Evolutionary conservation across 2,329 filamentous ascomycete species (phyloP), one percentile per base, ranked within the genome.

Genomic region (Arthrobotrys conoides): DNA sequence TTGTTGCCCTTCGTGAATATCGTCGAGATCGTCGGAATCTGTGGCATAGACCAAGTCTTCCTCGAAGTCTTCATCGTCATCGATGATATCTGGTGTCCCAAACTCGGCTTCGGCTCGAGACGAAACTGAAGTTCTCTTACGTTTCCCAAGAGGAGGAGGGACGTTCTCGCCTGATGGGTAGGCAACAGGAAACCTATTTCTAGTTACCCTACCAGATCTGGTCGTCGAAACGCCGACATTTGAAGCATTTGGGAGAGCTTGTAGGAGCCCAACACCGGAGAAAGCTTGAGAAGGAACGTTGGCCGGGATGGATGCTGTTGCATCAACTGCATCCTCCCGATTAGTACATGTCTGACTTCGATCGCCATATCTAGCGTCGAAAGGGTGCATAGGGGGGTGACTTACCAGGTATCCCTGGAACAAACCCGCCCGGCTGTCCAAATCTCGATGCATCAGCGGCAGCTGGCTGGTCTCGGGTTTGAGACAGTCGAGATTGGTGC

Each of bases 341-440:
- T 67, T 20, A 67, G 63, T 46, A 53, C 46, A 53, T 22, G 30
- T 53, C n/a, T 20, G 22, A 24, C 14, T 22, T 53, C 24, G 41
- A 67, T 53, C 36, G 57, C 22, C 20, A 18, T 2, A 22, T 41
- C 38, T 41, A n/a, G 44, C 16, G 6, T 20, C 8, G 38, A 16
- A 41, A 53, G 33, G 24, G 20, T 57, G 33, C 51, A 48, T 44
- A 48, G n/a, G 38, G 38, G 10, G 33, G 27, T 18, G 9, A 77
- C 73, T 63, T 71, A 77, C 73, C 46, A 63, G 44, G 44, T 46
- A 59, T 48, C 20, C 24, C 48, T 27, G 59, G 20, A 14, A 68
- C 46, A 61, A 71, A 77, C 22, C 61, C 59, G 10, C 51, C 72
- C 5, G 16, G 18, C 16, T 61, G 67, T 46, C 61, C 18, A 49